phyloP scores from a whole-genome alignment of 345 rosid species.

The Aquilaria sinensis region DNA sequence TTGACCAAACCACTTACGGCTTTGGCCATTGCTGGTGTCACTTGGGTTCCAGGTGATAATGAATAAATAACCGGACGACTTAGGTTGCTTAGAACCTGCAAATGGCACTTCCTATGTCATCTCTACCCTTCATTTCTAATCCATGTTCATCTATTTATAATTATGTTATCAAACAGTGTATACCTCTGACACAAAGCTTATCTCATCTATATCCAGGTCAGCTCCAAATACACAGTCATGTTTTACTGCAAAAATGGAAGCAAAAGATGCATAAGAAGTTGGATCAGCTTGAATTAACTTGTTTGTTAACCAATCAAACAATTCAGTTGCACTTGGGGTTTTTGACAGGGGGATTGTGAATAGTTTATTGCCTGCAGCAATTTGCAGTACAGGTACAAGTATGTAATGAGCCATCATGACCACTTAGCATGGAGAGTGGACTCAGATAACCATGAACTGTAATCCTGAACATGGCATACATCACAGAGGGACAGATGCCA shows the following conservation, averaged over 20 bases:
- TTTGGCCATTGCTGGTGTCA: slow-evolving; percentile 73
- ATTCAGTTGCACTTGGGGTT: no score
- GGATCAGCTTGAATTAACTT: slow-evolving; percentile 1
- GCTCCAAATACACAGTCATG: slow-evolving; percentile 82
- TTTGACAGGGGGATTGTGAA: no score
- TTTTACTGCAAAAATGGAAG: slow-evolving; percentile 47
- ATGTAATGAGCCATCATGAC: no score
- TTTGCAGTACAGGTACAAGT: no score
- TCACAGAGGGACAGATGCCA: no score
- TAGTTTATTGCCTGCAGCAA: no score
- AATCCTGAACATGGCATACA: no score
- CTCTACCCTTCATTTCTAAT: not conserved
- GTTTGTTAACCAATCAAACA: no score
- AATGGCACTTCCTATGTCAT: slow-evolving; percentile 11
- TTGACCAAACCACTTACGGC: slow-evolving; percentile 54
- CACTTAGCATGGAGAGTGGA: no score
- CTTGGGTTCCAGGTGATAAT: slow-evolving; percentile 87
- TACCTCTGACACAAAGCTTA: slow-evolving; percentile 67
- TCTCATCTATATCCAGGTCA: slow-evolving; percentile 68
- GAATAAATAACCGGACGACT: slow-evolving; percentile 77
- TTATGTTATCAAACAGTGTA: not conserved
- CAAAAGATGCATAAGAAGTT: slow-evolving; percentile 1
- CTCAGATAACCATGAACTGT: no score
- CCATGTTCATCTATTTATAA: no score
- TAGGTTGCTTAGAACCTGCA: slow-evolving; percentile 65